Base-by-base conservation (phyloP, 805 yeast genomes). In the Brettanomyces sp. region DNA sequence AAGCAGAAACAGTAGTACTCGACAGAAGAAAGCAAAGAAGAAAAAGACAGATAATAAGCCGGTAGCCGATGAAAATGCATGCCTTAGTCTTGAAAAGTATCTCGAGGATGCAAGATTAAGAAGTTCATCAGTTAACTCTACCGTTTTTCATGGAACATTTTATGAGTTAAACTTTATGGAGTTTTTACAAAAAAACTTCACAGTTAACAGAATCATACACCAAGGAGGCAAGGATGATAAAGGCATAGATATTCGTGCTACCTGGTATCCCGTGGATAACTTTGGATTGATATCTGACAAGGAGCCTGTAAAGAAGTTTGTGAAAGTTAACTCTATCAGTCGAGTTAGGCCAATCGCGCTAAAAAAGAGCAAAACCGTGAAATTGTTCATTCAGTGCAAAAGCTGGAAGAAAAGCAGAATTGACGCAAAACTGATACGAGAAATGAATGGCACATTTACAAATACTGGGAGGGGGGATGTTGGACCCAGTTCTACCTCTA, bases 211-310 rank as follows among this genome's bases (percentile, higher is more conserved):
- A 33, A 46, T 77, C 41, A 49, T 64, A 1, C 70, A 75, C 38
- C 69, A 66, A 36, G 85, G 85, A 1, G 81, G 83, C 1, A 65
- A 77, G 1, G 69, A 70, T 43, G 85, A 79, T 52, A 67, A 72
- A 44, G 85, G 85, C 0, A 63, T 79, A 4, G 85, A 79, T 54
- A 56, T 79, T 4, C 55, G 73, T 21, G 82, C 82, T 0, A 63
- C 63, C 38, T 77, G 83, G 82, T 60, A 73, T 45, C 55, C 55
- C 14, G 23, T 52, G 18, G 36, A 47, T 3, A 57, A 71, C 41
- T 45, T 52, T 43, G 44, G 45, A 25, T 38, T 36, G 37, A 24
- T 43, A 13, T 39, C 14, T n/a, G 42, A 40, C 18, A 50, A 44
- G 18, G n/a, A 11, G 4, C 25, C 23, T 34, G 11, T 21, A n/a